Evolutionary conservation across 495 filamentous ascomycete species (phyloP), one percentile per base, ranked within the genome.

Genomic region (Penicillium samsonianum): DNA sequence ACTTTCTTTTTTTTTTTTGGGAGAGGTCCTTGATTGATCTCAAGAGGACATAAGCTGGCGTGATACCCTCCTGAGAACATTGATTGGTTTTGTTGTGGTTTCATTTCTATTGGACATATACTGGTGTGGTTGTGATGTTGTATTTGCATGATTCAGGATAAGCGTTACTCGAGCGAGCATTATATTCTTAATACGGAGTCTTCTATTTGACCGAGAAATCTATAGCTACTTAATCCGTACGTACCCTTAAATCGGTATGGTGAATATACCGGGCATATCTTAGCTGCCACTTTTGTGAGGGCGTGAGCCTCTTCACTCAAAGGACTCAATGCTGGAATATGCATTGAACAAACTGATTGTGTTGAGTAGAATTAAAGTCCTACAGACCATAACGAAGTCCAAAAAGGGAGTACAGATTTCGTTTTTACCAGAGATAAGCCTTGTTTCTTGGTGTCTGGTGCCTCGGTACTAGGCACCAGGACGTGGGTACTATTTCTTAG

Each of bases 121-220:
- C 41, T 47, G 31, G 43, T 47, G 53, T 28, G 52, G 42, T 14
- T 51, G 31, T 5, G 20, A 12, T 17, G 53, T 38, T 45, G 12
- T 23, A 37, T 44, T 55, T 55, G 42, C 53, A 55, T 55, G 10
- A n/a, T 38, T 48, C 23, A 28, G 43, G 26, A 35, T 14, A 55
- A 55, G 53, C 42, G 53, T 55, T 47, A 40, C n/a, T 43, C 37
- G 40, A 40, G 53, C 53, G 53, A 38, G 43, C 42, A 55, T 55
- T 46, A 35, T 46, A 45, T 45, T 47, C 14, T 33, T 7, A 38
- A 33, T 12, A 33, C n/a, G 16, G 35, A 38, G 35, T 38, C 35
- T 38, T 5, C 31, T 17, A 14, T 38, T 38, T 38, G 35, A 17
- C 6, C 6, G 5, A 17, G 16, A 38, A 17, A 38, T 37, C 5